Percentiles rank a stretch among this genome's conserved stretches.
phyloP scores from a whole-genome alignment of 2,329 filamentous ascomycete species.

The Acrodontium crateriforme region DNA sequence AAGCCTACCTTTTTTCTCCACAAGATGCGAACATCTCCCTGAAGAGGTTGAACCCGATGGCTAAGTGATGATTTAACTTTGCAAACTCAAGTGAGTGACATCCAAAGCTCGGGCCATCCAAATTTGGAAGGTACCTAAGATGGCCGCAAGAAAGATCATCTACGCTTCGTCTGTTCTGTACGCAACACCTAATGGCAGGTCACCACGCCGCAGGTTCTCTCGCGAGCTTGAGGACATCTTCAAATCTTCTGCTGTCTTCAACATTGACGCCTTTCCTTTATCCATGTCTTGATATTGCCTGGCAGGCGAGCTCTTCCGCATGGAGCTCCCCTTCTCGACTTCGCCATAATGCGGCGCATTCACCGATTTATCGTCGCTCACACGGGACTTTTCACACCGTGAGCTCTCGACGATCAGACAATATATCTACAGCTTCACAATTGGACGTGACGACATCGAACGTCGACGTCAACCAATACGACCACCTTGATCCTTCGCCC shows the following conservation, averaged over 20 bases:
- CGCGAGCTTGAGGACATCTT: too few species aligned
- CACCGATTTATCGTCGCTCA: background rate
- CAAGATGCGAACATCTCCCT: too few species aligned
- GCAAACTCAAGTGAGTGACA: too few species aligned
- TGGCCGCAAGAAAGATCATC: too few species aligned
- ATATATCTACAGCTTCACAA: constrained; percentile 1
- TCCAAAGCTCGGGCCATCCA: too few species aligned
- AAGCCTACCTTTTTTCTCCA: too few species aligned
- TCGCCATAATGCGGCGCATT: background rate
- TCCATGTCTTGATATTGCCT: constrained; percentile 24
- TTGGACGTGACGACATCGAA: background rate
- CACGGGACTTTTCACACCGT: background rate
- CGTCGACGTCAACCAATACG: constrained; percentile 13
- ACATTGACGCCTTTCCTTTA: constrained; percentile 34
- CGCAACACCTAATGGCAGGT: too few species aligned
- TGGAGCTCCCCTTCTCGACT: constrained; percentile 3
- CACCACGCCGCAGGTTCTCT: too few species aligned
- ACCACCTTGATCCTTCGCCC: constrained; percentile 63
- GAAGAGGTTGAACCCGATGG: too few species aligned
- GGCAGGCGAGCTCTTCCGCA: constrained; percentile 2
- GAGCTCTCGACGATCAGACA: background rate
- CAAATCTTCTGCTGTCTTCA: constrained; percentile 16
- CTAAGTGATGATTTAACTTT: too few species aligned
- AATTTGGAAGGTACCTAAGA: too few species aligned
- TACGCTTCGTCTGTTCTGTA: too few species aligned